Evolutionary conservation across 2,329 filamentous ascomycete species (phyloP).

Genomic region (Fusarium sp.): DNA sequence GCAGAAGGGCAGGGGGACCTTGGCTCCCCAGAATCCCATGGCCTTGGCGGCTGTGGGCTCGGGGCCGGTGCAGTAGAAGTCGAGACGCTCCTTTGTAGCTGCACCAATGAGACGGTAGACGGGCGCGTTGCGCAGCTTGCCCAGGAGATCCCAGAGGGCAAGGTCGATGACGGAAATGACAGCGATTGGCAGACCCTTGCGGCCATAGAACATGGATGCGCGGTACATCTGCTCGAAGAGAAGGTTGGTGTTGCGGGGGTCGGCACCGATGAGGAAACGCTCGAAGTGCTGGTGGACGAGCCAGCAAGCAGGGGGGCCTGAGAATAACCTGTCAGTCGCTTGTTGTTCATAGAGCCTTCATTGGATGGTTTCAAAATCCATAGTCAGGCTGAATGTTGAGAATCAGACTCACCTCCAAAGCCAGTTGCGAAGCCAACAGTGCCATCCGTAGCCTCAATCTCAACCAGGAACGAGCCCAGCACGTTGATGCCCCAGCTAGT

Average conservation of each 20-base stretch:
- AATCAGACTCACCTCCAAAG: slow-evolving; percentile 75
- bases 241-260: slow-evolving; percentile 90
- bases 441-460: slow-evolving; percentile 89
- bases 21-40: slow-evolving; percentile 92
- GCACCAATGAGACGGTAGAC: slow-evolving; percentile 96
- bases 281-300: slow-evolving; percentile 94
- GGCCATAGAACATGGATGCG: slow-evolving; percentile 94
- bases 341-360: not conserved
- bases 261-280: slow-evolving; percentile 88
- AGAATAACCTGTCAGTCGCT: slow-evolving; percentile 14
- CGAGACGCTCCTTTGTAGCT: slow-evolving; percentile 82
- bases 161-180: slow-evolving; percentile 96
- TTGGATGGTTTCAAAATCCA: not conserved
- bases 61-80: slow-evolving; percentile 96
- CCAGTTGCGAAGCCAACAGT: slow-evolving; percentile 95
- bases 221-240: slow-evolving; percentile 98
- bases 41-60: slow-evolving; percentile 82
- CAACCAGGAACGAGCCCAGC: slow-evolving; percentile 89
- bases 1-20: slow-evolving; percentile 90
- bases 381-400: not conserved
- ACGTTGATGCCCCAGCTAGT: slow-evolving; percentile 98
- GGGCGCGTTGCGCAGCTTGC: slow-evolving; percentile 91
- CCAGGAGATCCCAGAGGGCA: slow-evolving; percentile 91
- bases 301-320: slow-evolving; percentile 91
- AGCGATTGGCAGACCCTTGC: slow-evolving; percentile 89